These are phyloP conservation scores for Schizothecium vesticola DNA, from an alignment of 495 filamentous ascomycete species.

Conservation along the genomic window DNA sequence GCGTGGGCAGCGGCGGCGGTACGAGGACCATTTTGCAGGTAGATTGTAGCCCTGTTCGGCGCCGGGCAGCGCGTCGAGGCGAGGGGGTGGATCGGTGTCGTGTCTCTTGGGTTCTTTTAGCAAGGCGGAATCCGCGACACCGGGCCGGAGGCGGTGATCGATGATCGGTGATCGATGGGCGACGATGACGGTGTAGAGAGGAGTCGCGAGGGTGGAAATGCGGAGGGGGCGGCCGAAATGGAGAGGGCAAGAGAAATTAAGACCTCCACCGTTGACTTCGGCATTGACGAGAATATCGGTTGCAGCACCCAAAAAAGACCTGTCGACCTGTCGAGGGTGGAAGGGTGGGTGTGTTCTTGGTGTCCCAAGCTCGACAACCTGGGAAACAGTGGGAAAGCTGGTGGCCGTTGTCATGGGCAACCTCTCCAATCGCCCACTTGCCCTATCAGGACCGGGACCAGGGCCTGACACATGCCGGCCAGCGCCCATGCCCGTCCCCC, in stretches of 20 bases:
- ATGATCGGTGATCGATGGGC: not conserved
- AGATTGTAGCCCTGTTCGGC: slow-evolving; percentile 8
- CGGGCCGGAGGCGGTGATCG: not conserved
- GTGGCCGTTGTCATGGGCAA: slow-evolving; percentile 10
- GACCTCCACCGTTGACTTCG: not conserved
- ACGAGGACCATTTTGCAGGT: slow-evolving; percentile 44
- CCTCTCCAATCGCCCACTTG: not conserved
- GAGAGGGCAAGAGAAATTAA: not conserved
- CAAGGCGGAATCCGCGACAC: too few species aligned
- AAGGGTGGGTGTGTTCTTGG: not conserved
- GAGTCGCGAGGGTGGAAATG: not conserved
- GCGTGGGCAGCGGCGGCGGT: slow-evolving; percentile 63
- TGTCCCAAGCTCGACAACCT: not conserved
- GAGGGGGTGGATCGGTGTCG: not conserved
- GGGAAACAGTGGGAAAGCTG: not conserved
- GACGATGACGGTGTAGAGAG: not conserved
- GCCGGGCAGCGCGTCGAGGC: slow-evolving; percentile 8
- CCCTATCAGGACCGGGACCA: slow-evolving; percentile 4
- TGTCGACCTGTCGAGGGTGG: slow-evolving; percentile 1
- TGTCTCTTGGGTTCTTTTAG: not conserved
- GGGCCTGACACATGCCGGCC: slow-evolving; percentile 1
- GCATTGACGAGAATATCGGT: not conserved
- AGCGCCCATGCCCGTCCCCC: not conserved
- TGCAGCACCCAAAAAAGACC: not conserved
- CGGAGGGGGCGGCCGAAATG: not conserved